Conservation (phyloP, 257 asterid species). For the Nicotiana knightiana region DNA sequence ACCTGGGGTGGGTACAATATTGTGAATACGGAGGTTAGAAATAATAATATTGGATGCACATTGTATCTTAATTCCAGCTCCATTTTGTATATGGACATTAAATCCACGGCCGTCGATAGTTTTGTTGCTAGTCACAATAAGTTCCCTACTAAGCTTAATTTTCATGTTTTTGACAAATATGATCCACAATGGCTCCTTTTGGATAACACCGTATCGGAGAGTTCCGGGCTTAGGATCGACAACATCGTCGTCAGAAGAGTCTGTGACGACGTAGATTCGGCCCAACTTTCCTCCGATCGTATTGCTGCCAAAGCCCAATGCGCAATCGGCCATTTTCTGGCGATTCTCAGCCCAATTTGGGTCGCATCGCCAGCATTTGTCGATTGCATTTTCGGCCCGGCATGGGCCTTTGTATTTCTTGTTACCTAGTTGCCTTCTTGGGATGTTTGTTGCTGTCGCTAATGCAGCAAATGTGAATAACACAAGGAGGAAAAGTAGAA, state of each 20-base stretch:
- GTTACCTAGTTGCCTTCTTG: slow-evolving; percentile 17
- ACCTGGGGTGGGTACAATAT: slow-evolving; percentile 3
- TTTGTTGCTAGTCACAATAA: slow-evolving; percentile 25
- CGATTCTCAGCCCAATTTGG: slow-evolving; percentile 19
- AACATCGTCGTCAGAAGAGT: slow-evolving; percentile 20
- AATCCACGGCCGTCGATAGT: slow-evolving; percentile 36
- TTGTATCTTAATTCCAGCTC: slow-evolving; percentile 30
- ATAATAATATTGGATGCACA: slow-evolving; percentile 14
- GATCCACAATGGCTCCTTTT: slow-evolving; percentile 31
- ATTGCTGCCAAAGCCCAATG: slow-evolving; percentile 22
- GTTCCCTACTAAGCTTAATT: slow-evolving; percentile 16
- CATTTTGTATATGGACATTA: slow-evolving; percentile 20
- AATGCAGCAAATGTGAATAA: not conserved
- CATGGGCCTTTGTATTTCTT: slow-evolving; percentile 16
- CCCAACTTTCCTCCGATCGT: slow-evolving; percentile 30
- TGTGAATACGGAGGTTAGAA: not conserved
- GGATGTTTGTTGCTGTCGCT: not conserved
- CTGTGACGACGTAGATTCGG: slow-evolving; percentile 19
- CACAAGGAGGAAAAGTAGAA: not conserved
- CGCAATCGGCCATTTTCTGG: slow-evolving; percentile 19
- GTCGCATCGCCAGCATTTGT: slow-evolving; percentile 39
- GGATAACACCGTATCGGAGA: slow-evolving; percentile 33
- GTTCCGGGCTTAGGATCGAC: slow-evolving; percentile 31
- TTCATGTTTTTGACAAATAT: slow-evolving; percentile 21
- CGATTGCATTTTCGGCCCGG: slow-evolving; percentile 20